phyloP scores from a whole-genome alignment of 306 rosid species.

The Luffa aegyptiaca region DNA sequence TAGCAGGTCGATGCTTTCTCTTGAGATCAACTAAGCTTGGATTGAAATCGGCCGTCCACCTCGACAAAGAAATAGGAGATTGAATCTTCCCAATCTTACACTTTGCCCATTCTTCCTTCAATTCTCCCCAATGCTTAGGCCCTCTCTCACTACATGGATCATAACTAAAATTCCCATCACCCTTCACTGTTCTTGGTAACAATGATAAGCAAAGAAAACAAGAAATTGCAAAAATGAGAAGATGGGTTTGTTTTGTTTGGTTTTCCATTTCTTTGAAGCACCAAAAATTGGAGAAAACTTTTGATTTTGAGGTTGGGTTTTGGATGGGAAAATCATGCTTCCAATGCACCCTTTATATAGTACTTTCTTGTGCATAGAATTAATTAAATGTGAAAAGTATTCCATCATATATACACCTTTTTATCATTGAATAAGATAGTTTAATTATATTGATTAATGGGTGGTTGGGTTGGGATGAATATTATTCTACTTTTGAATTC shows the following conservation, averaged over 20 bases:
- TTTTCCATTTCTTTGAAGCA: background rate
- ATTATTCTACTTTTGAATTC: no score
- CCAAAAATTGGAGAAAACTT: background rate
- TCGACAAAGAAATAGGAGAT: slow-evolving; percentile 19
- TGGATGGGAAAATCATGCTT: background rate
- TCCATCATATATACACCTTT: no score
- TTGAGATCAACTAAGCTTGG: background rate
- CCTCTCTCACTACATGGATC: slow-evolving; percentile 12
- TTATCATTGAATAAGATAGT: no score
- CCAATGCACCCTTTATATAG: background rate
- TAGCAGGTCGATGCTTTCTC: slow-evolving; percentile 9
- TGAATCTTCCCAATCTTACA: slow-evolving; percentile 25
- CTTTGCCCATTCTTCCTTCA: slow-evolving; percentile 23
- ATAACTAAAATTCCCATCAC: slow-evolving; percentile 19
- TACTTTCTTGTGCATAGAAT: no score
- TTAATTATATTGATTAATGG: no score
- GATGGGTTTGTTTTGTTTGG: background rate
- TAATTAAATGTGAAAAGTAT: no score
- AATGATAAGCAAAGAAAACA: background rate
- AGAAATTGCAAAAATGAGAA: background rate
- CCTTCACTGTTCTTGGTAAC: background rate
- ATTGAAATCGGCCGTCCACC: background rate
- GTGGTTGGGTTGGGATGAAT: no score
- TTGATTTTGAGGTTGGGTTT: no score
- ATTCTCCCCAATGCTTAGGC: slow-evolving; percentile 26